phyloP scores from a whole-genome alignment of 2,329 filamentous ascomycete genomes.

The Botryotinia narcissicola region DNA sequence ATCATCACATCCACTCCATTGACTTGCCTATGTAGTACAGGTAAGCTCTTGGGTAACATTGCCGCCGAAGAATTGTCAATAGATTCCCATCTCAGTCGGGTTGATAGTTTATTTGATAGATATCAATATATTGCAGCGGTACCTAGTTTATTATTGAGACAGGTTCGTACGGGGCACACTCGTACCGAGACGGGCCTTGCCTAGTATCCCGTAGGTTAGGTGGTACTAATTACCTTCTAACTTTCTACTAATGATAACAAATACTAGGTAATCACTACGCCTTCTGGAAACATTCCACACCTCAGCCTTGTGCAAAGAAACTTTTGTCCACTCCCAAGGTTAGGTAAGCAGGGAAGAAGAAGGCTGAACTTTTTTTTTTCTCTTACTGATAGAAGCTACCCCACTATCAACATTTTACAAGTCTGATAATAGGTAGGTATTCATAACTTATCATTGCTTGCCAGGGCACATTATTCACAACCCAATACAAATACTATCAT shows the following conservation, averaged over 20 bases:
- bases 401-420: conserved; percentile 9
- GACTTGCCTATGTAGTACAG: background rate
- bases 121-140: background rate
- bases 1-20: background rate
- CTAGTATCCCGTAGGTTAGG: background rate
- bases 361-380: conserved; percentile 18
- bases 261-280: background rate
- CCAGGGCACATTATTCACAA: background rate
- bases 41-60: background rate
- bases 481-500: background rate
- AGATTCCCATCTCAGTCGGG: background rate
- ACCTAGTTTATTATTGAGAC: background rate
- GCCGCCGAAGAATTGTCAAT: background rate
- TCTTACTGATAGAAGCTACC: background rate
- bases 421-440: background rate
- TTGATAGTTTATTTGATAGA: background rate
- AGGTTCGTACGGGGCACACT: background rate
- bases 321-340: background rate
- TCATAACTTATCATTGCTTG: background rate
- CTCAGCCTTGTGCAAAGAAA: conserved; percentile 1
- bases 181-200: background rate
- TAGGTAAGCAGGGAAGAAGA: background rate
- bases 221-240: background rate
- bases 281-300: background rate
- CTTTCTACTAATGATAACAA: background rate